A percentile compares a stretch with the other conserved stretches of the same genome.
Evolutionary conservation across 441 rosid species (phyloP).

Genomic region (Adansonia gregorii): DNA sequence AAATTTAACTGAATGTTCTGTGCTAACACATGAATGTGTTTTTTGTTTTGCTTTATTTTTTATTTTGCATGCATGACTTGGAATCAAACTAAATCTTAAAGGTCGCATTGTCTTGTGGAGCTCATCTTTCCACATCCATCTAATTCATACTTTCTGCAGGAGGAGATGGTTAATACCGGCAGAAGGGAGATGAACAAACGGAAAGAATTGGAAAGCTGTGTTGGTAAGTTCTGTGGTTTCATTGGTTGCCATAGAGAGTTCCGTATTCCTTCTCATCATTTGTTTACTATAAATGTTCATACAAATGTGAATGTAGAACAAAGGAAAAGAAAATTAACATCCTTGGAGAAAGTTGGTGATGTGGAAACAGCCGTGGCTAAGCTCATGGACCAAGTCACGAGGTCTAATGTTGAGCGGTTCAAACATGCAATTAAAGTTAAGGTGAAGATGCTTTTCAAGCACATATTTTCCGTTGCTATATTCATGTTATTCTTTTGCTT

Average conservation of each 20-base stretch:
- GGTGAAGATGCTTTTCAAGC: constrained; percentile 42
- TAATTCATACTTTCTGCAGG: constrained; percentile 45
- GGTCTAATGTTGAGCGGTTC: constrained; percentile 51
- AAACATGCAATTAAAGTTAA: constrained; percentile 57
- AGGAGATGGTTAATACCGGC: constrained; percentile 54
- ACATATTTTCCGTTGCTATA: constrained; percentile 11
- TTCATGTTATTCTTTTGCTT: background rate
- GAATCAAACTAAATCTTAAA: constrained; percentile 20
- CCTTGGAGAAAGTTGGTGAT: constrained; percentile 69
- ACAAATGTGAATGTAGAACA: constrained; percentile 48
- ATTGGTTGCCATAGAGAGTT: constrained; percentile 11
- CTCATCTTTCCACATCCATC: constrained; percentile 4
- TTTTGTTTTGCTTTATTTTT: constrained; percentile 10
- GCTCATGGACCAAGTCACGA: constrained; percentile 64
- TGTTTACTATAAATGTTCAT: constrained; percentile 13
- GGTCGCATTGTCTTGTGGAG: constrained; percentile 4
- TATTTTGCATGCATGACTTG: constrained; percentile 12
- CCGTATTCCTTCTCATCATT: constrained; percentile 8
- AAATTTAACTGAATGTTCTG: background rate
- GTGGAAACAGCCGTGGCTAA: constrained; percentile 62
- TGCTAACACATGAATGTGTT: background rate
- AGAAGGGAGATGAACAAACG: constrained; percentile 54
- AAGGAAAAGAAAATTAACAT: constrained; percentile 64
- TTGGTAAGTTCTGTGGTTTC: constrained; percentile 46
- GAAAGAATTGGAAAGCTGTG: constrained; percentile 55